Conservation (phyloP, 768 basidiomycete species). For the Ramaria rubella region DNA sequence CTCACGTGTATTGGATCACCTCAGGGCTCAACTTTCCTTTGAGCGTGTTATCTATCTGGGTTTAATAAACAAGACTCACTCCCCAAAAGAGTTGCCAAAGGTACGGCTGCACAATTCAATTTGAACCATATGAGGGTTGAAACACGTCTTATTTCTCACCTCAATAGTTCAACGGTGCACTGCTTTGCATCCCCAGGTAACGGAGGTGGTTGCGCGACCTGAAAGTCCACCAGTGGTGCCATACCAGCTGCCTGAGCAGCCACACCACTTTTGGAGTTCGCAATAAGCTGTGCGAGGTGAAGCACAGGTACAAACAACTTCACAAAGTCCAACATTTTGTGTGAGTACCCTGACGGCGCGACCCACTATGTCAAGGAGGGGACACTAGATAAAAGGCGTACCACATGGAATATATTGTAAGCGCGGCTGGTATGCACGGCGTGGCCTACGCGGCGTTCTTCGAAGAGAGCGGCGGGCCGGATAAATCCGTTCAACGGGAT, state of each 20-base stretch:
- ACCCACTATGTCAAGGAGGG: no score
- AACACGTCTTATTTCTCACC: conserved; percentile 35
- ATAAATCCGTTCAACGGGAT: no score
- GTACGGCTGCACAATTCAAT: conserved; percentile 44
- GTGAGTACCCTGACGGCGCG: no score
- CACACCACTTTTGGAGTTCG: neutral
- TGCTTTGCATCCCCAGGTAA: conserved; percentile 51
- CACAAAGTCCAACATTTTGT: neutral
- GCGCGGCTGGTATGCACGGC: no score
- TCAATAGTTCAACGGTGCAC: conserved; percentile 59
- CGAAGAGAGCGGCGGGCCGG: no score
- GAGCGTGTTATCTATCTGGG: conserved; percentile 20
- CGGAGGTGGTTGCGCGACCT: conserved; percentile 66
- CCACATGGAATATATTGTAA: no score
- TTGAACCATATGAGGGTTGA: neutral
- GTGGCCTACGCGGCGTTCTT: no score
- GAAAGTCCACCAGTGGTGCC: conserved; percentile 50
- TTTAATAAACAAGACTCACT: conserved; percentile 34
- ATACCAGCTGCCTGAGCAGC: conserved; percentile 9
- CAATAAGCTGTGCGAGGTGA: neutral
- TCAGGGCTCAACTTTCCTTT: conserved; percentile 45
- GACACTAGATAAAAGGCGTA: no score
- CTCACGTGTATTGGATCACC: conserved; percentile 52
- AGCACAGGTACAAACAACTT: neutral
- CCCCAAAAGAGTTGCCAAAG: conserved; percentile 65